A percentile compares a stretch with the other conserved stretches of the same genome.
These are phyloP conservation scores for Mortierella sp. DNA, from an alignment of 371 early-diverging fungal species.

Conservation along the genomic window DNA sequence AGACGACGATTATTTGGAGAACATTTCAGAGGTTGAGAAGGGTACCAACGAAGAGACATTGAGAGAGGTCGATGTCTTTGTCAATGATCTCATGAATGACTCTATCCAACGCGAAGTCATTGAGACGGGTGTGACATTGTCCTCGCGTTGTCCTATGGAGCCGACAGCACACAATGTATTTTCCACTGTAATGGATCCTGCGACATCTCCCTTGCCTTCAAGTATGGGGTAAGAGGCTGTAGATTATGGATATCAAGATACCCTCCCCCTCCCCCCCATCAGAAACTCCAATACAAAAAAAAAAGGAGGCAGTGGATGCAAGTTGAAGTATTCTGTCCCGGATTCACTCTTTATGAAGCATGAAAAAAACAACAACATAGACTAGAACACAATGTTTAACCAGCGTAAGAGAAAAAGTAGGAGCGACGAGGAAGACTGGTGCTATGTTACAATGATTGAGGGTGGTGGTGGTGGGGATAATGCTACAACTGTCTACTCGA, in stretches of 20 bases:
- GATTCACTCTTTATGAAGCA: no score
- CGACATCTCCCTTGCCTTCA: no score
- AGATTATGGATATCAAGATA: no score
- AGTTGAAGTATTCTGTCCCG: no score
- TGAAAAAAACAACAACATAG: neutral
- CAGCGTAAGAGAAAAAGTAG: neutral
- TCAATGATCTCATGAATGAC: slow-evolving; percentile 38
- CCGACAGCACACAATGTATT: neutral
- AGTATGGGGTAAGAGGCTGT: no score
- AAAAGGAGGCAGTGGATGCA: no score
- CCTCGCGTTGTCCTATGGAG: no score
- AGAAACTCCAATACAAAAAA: no score
- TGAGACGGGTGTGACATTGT: neutral
- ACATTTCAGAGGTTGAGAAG: slow-evolving; percentile 55
- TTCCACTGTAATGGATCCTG: no score
- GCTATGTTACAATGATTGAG: neutral
- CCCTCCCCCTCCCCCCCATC: no score
- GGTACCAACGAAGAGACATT: slow-evolving; percentile 33
- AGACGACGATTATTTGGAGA: slow-evolving; percentile 60
- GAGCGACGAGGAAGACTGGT: neutral
- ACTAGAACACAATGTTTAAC: neutral
- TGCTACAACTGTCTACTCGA: slow-evolving; percentile 3
- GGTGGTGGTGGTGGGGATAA: neutral
- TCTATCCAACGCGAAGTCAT: neutral
- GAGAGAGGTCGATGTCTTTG: slow-evolving; percentile 42